Conservation (phyloP, 352 stramenopile genomes). For the Aphanomyces invadans region DNA sequence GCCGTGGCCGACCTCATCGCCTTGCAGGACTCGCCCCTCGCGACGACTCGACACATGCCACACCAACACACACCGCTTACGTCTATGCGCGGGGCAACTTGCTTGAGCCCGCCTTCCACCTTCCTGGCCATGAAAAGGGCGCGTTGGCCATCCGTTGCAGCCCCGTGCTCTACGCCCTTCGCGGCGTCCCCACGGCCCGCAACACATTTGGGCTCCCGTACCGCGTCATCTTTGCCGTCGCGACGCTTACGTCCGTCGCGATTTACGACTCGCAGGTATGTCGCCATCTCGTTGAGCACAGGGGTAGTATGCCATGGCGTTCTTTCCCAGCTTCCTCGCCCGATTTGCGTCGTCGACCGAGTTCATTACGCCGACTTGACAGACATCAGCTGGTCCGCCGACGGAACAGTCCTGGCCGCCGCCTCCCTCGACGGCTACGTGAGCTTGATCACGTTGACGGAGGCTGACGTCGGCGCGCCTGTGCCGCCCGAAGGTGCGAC, state of each 20-base stretch:
- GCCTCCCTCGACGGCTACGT: constrained; percentile 95
- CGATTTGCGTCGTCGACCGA: constrained; percentile 84
- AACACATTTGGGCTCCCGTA: constrained; percentile 80
- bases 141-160: constrained; percentile 91
- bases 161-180: constrained; percentile 86
- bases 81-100: constrained; percentile 91
- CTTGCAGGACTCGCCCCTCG: too few relatives aligned
- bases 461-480: constrained; percentile 68
- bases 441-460: constrained; percentile 87
- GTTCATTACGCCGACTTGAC: constrained; percentile 94
- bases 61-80: constrained; percentile 82
- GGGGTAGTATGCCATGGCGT: neutral
- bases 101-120: constrained; percentile 85
- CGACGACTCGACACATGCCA: too few relatives aligned
- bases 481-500: neutral
- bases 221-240: constrained; percentile 89
- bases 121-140: constrained; percentile 88
- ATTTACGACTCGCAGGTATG: constrained; percentile 92
- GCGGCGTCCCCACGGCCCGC: neutral
- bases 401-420: constrained; percentile 88
- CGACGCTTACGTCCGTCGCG: constrained; percentile 90
- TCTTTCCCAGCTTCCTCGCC: constrained; percentile 52
- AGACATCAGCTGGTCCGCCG: constrained; percentile 86
- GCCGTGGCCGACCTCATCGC: too few relatives aligned
- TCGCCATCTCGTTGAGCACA: neutral